phyloP scores from a whole-genome alignment of 2,329 filamentous ascomycete genomes.

The Ophiostoma tasmaniense region DNA sequence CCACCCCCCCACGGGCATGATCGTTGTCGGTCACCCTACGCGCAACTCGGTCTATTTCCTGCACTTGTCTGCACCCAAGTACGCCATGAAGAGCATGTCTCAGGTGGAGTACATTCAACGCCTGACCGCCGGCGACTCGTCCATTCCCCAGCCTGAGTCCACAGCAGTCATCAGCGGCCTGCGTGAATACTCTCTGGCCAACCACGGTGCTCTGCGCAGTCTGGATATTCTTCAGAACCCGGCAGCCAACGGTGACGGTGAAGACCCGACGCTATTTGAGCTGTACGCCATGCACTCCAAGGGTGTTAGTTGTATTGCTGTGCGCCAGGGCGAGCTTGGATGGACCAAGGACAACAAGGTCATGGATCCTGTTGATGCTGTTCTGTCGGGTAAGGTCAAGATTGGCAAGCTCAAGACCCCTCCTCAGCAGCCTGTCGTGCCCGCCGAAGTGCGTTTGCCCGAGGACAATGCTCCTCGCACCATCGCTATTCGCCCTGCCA shows the following conservation, averaged over 20 bases:
- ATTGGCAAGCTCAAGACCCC: constrained; percentile 59
- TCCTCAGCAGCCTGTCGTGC: constrained; percentile 35
- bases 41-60: constrained; percentile 97
- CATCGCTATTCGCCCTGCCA: constrained; percentile 26
- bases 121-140: constrained; percentile 61
- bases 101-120: constrained; percentile 83
- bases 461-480: constrained; percentile 32
- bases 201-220: constrained; percentile 79
- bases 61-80: constrained; percentile 87
- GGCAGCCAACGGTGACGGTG: constrained; percentile 51
- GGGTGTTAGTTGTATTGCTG: constrained; percentile 80
- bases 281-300: constrained; percentile 96
- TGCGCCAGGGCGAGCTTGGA: constrained; percentile 83
- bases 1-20: constrained; percentile 83
- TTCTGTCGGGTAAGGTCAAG: constrained; percentile 63
- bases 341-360: constrained; percentile 90
- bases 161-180: constrained; percentile 97
- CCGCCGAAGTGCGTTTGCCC: constrained; percentile 29
- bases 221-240: constrained; percentile 76
- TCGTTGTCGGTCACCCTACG: constrained; percentile 90
- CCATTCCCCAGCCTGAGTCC: constrained; percentile 76
- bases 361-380: constrained; percentile 66
- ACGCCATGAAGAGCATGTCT: constrained; percentile 71
- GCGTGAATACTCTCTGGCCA: constrained; percentile 85
- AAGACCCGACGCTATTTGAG: constrained; percentile 77